These are phyloP conservation scores for Hypoxylon perforatum DNA, from an alignment of 495 filamentous ascomycete species.

Conservation along the genomic window DNA sequence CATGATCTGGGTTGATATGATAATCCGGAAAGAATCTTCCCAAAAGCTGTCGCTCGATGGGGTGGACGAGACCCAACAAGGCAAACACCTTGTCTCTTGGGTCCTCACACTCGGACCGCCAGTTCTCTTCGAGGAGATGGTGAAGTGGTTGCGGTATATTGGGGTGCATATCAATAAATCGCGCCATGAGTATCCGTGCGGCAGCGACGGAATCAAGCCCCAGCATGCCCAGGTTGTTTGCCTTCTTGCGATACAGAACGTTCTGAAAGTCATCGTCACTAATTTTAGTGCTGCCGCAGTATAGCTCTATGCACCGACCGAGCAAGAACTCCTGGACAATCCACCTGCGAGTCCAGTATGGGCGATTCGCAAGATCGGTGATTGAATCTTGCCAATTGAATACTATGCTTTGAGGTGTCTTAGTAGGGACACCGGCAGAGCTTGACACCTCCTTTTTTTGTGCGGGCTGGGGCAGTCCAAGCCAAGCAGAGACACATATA, in stretches of 20 bases:
- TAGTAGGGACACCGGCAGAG: conserved; percentile 14
- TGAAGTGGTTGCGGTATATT: neutral
- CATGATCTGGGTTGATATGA: conserved; percentile 25
- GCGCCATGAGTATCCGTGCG: neutral
- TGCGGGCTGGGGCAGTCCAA: conserved; percentile 20
- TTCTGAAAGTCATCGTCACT: conserved; percentile 24
- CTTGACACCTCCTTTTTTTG: neutral
- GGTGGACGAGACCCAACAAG: conserved; percentile 35
- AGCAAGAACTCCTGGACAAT: conserved; percentile 28
- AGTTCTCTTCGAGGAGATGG: neutral
- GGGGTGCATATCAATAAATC: neutral
- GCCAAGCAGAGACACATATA: conserved; percentile 38
- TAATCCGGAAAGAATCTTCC: conserved; percentile 36
- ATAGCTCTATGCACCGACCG: conserved; percentile 21
- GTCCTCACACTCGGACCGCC: conserved; percentile 25
- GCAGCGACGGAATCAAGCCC: neutral
- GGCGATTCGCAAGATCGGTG: conserved; percentile 14
- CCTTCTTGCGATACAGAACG: neutral
- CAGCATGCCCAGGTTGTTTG: neutral
- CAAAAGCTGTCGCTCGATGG: conserved; percentile 16
- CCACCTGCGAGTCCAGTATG: conserved; percentile 21
- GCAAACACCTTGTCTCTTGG: conserved; percentile 43
- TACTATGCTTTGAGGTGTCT: conserved; percentile 19
- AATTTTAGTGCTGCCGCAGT: conserved; percentile 23
- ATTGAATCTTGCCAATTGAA: conserved; percentile 34